phyloP scores from a whole-genome alignment of 306 rosid genomes.

The Malus asiatica region DNA sequence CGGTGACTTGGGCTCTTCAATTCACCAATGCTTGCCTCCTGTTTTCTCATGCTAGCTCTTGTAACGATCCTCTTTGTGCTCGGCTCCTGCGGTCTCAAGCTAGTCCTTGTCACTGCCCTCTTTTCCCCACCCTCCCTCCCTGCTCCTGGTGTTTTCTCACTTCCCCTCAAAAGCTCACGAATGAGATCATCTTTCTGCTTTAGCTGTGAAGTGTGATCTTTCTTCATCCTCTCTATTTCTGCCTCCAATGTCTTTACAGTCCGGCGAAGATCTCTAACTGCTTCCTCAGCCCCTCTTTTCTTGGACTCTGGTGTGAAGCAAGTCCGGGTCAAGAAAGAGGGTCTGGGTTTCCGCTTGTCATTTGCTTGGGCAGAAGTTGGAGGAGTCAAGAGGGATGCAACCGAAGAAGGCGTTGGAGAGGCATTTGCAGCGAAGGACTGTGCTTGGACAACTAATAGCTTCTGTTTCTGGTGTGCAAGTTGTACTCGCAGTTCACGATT shows the following conservation, averaged over 20 bases:
- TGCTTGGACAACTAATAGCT: slow-evolving; percentile 58
- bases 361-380: slow-evolving; percentile 54
- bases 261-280: slow-evolving; percentile 46
- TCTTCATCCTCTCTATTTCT: slow-evolving; percentile 70
- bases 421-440: slow-evolving; percentile 66
- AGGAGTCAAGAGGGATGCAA: slow-evolving; percentile 55
- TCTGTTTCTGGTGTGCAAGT: slow-evolving; percentile 72
- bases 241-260: slow-evolving; percentile 59
- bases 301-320: slow-evolving; percentile 80
- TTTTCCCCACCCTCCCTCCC: slow-evolving; percentile 24
- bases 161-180: slow-evolving; percentile 44
- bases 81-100: slow-evolving; percentile 52
- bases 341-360: slow-evolving; percentile 50
- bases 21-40: slow-evolving; percentile 60
- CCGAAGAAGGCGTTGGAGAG: slow-evolving; percentile 76
- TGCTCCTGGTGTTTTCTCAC: slow-evolving; percentile 30
- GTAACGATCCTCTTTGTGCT: slow-evolving; percentile 12
- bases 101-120: slow-evolving; percentile 47
- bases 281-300: slow-evolving; percentile 57
- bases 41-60: slow-evolving; percentile 46
- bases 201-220: slow-evolving; percentile 54
- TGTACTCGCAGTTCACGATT: slow-evolving; percentile 75
- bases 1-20: slow-evolving; percentile 72
- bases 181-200: slow-evolving; percentile 75
- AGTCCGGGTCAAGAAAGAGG: slow-evolving; percentile 58